These are phyloP conservation scores for Suhomyces wounanorum DNA, from an alignment of 1,139 yeast genomes.

Conservation along the genomic window DNA sequence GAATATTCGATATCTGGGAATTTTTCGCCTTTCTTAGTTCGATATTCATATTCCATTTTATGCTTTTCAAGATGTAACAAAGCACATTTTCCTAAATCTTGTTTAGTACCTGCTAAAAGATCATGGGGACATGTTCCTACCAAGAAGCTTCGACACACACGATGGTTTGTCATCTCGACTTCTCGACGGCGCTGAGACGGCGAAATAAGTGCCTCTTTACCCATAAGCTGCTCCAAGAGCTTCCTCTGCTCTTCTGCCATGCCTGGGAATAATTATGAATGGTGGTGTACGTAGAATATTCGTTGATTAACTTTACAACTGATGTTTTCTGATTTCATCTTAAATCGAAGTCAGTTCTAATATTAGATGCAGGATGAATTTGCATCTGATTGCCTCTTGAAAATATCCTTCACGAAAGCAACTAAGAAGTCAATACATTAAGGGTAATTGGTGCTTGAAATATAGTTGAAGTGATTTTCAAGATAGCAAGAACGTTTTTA, in stretches of 20 bases:
- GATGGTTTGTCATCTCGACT: constrained; percentile 60
- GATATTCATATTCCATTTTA: constrained; percentile 68
- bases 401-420: too few species aligned
- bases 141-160: constrained; percentile 77
- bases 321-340: too few species aligned
- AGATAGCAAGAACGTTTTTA: too few species aligned
- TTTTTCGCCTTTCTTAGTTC: constrained; percentile 52
- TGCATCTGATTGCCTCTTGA: too few species aligned
- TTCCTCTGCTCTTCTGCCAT: constrained; percentile 75
- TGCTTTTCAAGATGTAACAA: constrained; percentile 75
- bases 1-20: constrained; percentile 75
- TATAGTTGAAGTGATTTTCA: too few species aligned
- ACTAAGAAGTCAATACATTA: too few species aligned
- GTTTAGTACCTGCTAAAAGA: constrained; percentile 78
- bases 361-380: too few species aligned
- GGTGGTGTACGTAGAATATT: too few species aligned
- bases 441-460: too few species aligned
- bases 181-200: constrained; percentile 40
- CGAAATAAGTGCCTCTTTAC: constrained; percentile 54
- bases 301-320: too few species aligned
- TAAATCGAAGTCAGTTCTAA: too few species aligned
- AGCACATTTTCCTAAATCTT: constrained; percentile 81
- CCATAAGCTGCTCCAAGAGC: constrained; percentile 82
- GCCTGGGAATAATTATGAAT: not conserved
- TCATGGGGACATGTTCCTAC: constrained; percentile 93